These are phyloP conservation scores for Aureobasidium sp. DNA, from an alignment of 2,329 filamentous ascomycete genomes.

Conservation along the genomic window DNA sequence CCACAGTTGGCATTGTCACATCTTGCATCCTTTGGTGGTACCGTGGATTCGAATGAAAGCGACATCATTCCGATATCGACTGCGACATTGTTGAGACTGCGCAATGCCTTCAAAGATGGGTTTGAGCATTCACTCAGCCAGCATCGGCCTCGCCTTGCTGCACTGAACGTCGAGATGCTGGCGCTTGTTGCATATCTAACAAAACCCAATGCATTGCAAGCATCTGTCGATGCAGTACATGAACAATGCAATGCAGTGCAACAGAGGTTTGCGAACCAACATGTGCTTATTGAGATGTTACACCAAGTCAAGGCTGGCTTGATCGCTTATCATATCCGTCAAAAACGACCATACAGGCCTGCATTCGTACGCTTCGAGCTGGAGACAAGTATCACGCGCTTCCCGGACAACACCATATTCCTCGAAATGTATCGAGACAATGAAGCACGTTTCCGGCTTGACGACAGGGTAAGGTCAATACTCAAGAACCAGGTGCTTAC, in stretches of 20 bases:
- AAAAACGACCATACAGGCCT: constrained; percentile 60
- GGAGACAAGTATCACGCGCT: constrained; percentile 52
- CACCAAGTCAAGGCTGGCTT: constrained; percentile 63
- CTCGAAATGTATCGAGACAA: constrained; percentile 67
- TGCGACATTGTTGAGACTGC: constrained; percentile 1
- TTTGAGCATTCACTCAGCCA: constrained; percentile 52
- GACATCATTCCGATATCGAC: neutral
- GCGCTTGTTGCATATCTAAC: constrained; percentile 63
- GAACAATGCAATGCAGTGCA: constrained; percentile 36
- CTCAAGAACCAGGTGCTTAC: constrained; percentile 40
- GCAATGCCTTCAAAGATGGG: constrained; percentile 38
- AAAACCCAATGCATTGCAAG: constrained; percentile 27
- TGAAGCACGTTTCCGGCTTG: constrained; percentile 62
- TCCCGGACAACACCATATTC: constrained; percentile 72
- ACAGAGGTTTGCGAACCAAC: neutral
- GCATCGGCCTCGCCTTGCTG: constrained; percentile 43
- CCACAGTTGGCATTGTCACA: constrained; percentile 28
- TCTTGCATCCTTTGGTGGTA: constrained; percentile 26
- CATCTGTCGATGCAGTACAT: constrained; percentile 35
- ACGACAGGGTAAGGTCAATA: constrained; percentile 67
- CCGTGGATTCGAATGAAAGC: neutral
- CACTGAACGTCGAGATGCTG: constrained; percentile 54
- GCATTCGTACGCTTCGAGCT: constrained; percentile 57
- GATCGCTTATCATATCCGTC: constrained; percentile 58
- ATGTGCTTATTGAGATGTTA: constrained; percentile 47